Evolutionary conservation across 805 yeast genomes (phyloP).

Genomic region (Citeromyces matritensis): DNA sequence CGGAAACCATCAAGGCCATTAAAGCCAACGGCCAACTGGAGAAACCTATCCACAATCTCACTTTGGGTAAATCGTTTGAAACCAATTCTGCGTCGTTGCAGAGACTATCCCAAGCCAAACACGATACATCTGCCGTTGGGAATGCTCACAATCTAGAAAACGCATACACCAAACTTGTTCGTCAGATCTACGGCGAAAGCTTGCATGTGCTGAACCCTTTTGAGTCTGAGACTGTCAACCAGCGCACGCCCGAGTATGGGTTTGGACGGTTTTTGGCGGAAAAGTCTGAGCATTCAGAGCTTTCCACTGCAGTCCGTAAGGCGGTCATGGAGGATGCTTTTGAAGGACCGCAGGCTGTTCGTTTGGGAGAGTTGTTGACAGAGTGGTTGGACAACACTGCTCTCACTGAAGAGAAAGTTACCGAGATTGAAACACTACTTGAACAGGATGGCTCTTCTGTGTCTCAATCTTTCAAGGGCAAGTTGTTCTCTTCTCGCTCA

Average conservation of each 20-base stretch:
- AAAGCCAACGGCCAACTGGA: constrained; percentile 33
- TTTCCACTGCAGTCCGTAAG: constrained; percentile 26
- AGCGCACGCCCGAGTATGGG: constrained; percentile 71
- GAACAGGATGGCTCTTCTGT: constrained; percentile 21
- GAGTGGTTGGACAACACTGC: neutral
- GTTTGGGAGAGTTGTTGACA: constrained; percentile 11
- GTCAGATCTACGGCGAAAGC: constrained; percentile 45
- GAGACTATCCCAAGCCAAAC: constrained; percentile 9
- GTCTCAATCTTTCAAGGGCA: no score
- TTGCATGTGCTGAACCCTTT: constrained; percentile 50
- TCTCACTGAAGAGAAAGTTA: no score
- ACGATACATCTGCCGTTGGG: constrained; percentile 27
- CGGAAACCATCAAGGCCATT: constrained; percentile 29
- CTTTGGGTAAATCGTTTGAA: constrained; percentile 31
- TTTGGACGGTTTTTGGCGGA: constrained; percentile 58
- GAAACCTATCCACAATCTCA: constrained; percentile 46
- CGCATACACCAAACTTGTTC: constrained; percentile 62
- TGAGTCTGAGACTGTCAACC: constrained; percentile 24
- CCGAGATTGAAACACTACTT: constrained; percentile 16
- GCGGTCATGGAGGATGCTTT: constrained; percentile 21
- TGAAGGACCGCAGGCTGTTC: constrained; percentile 32
- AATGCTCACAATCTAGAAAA: constrained; percentile 46
- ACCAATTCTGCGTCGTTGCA: constrained; percentile 10
- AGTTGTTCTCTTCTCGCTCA: constrained; percentile 33
- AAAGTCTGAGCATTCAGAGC: constrained; percentile 31